Evolutionary conservation across 768 basidiomycete species (phyloP), one percentile per base, ranked within the genome.

Genomic region (Mycena epipterygia): DNA sequence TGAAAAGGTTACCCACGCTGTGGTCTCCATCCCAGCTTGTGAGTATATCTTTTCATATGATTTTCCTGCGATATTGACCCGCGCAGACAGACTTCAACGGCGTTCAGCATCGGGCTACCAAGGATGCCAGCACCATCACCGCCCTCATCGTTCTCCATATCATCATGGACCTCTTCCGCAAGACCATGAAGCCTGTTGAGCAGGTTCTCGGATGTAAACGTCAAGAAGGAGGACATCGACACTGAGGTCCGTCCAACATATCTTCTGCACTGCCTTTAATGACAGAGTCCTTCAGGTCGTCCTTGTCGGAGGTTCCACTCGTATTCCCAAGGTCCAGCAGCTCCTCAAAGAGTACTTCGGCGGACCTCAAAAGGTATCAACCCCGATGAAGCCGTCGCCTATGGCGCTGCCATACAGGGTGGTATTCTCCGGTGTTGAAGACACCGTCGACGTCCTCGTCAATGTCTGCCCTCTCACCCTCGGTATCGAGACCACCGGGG

Each of bases 401-500:
- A 98, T 77, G 97, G 97, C 88, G 97, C 97, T 73, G 97, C 97
- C 63, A 95, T 99, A 74, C 97, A 99, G 84, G 97, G 95, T 83
- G 97, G 95, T 85, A 97, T 99, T 99, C 73, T 93, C 96, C 55
- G 97, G 97, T 72, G 96, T 95, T 77, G 93, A 95, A 79, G 93
- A 93, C 71, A 95, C 94, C 64, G 90, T 89, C 70, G 97, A 96
- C 74, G 88, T 98, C 71, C 93, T 99, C 65, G 95, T 99, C 77
- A 97, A 99, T 82, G 95, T 99, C 79, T 93, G 92, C 85, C 96
- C 97, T 29, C 89, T 99, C 46, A 97, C 97, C 33, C 95, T 98
- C 80, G 97, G 97, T 89, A 99, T 99, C 76, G 97, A 98, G 89
- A 98, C 97, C 76, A 97, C 97, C 42, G 96, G 97, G 96, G 96